Evolutionary conservation across 1,139 yeast genomes (phyloP), one percentile per base, ranked within the genome.

Genomic region (Zygosaccharomyces sapae): DNA sequence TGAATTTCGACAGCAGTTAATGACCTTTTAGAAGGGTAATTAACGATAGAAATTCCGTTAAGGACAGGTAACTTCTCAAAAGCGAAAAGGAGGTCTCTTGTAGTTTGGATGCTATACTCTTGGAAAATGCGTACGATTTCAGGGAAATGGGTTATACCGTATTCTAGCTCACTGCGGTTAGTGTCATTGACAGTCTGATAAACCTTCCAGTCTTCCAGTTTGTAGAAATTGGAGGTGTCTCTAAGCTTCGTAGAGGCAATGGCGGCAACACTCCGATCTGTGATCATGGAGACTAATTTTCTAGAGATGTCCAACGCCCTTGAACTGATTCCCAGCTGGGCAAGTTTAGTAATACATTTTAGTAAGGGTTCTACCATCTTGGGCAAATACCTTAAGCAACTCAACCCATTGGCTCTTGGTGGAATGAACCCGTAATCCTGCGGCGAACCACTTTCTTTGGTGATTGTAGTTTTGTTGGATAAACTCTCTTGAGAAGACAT

Each of bases 371-470:
- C 67, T 41, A 72, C 61, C 41, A 79, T 65, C 49, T 68, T 61
- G 40, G 76, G 71, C 31, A 79, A 58, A 54, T 76, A 78, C 51
- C 75, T 70, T 16, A 76, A 65, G 1, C 83, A 72, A 43, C 85
- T 73, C 27, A 83, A 65, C 6, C 83, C 76, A 55, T 81, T 83
- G 1, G 86, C 72, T 48, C 70, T 68, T 1, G 81, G 81, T 1
- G 89, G 88, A 24, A 81, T 59, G 55, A 80, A 81, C 2, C 81
- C 80, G 62, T 71, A 74, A 36, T 75, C 62, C 7, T 66, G 54
- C 3, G 70, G 61, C 1, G 59, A 29, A 25, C 67, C 64, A 38
- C 54, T 19, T 16, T 61, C 63, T 31, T 57, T 59, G 2, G 49
- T 50, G 1, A 55, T 49, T 13, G 56, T 54, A 1, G 49, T 42